Conservation (phyloP, 2,329 filamentous ascomycete species). For the Emergomyces africanus region DNA sequence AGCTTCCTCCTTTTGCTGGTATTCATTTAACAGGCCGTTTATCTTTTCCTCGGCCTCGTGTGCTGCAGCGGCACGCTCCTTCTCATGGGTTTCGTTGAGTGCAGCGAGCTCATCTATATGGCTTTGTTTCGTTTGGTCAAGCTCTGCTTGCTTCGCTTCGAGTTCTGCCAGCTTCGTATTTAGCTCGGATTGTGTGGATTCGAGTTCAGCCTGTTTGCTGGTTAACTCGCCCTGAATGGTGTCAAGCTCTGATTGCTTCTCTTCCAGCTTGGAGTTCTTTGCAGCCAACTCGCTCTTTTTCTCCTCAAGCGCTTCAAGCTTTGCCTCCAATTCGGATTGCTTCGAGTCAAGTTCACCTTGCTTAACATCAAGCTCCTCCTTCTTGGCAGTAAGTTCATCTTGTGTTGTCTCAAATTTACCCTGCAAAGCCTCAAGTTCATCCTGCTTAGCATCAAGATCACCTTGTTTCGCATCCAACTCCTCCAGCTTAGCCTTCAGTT, state of each 20-base stretch:
- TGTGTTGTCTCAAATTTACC: conserved; percentile 6
- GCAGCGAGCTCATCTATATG: conserved; percentile 13
- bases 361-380: conserved; percentile 16
- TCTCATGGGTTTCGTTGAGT: conserved; percentile 8
- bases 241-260: conserved; percentile 12
- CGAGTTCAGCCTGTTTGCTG: conserved; percentile 8
- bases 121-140: conserved; percentile 19
- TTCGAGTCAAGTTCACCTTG: conserved; percentile 12
- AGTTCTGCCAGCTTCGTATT: conserved; percentile 13
- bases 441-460: conserved; percentile 12
- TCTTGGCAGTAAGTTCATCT: conserved; percentile 10
- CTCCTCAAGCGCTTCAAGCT: conserved; percentile 18
- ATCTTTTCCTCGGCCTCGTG: conserved; percentile 17
- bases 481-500: background rate
- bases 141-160: conserved; percentile 18
- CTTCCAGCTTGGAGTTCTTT: conserved; percentile 14
- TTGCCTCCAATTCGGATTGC: conserved; percentile 12
- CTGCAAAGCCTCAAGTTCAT: conserved; percentile 7
- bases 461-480: background rate
- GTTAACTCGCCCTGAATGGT: conserved; percentile 5
- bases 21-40: conserved; percentile 15
- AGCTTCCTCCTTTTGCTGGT: conserved; percentile 19
- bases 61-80: conserved; percentile 10
- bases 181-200: conserved; percentile 9
- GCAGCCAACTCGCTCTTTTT: conserved; percentile 20